phyloP scores from a whole-genome alignment of 2,329 filamentous ascomycete species.

The Fusarium sp. region DNA sequence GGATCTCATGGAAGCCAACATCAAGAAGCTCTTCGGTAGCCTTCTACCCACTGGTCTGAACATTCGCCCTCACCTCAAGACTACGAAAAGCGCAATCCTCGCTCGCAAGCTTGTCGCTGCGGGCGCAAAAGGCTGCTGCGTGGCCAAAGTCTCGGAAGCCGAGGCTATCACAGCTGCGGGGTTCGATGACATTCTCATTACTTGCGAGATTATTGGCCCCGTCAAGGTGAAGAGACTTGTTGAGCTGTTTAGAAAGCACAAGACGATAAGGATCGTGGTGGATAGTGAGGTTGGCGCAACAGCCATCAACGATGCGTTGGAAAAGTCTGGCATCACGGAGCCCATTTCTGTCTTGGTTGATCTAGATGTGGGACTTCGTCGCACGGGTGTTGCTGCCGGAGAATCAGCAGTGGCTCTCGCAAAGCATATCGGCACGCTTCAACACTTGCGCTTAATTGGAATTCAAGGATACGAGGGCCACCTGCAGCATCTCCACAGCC shows the following conservation, averaged over 20 bases:
- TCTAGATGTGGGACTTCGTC: constrained; percentile 30
- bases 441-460: constrained; percentile 26
- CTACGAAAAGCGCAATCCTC: constrained; percentile 24
- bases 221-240: constrained; percentile 24
- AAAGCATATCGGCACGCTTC: constrained; percentile 6
- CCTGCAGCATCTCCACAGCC: constrained; percentile 31
- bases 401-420: constrained; percentile 12
- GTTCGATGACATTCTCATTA: constrained; percentile 35
- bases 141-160: constrained; percentile 34
- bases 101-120: constrained; percentile 28
- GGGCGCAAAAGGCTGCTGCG: constrained; percentile 33
- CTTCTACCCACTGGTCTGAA: constrained; percentile 59
- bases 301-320: constrained; percentile 19
- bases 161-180: constrained; percentile 34
- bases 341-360: constrained; percentile 27
- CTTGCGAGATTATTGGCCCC: constrained; percentile 31
- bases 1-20: constrained; percentile 64
- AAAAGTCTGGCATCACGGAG: constrained; percentile 2
- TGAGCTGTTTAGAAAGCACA: constrained; percentile 26
- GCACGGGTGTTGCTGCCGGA: constrained; percentile 12
- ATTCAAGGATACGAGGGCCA: constrained; percentile 37
- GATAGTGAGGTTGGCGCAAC: constrained; percentile 24
- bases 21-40: constrained; percentile 58
- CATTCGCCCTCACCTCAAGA: constrained; percentile 35
- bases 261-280: constrained; percentile 21